phyloP scores from a whole-genome alignment of 768 basidiomycete species.

The Termitomyces sp. region DNA sequence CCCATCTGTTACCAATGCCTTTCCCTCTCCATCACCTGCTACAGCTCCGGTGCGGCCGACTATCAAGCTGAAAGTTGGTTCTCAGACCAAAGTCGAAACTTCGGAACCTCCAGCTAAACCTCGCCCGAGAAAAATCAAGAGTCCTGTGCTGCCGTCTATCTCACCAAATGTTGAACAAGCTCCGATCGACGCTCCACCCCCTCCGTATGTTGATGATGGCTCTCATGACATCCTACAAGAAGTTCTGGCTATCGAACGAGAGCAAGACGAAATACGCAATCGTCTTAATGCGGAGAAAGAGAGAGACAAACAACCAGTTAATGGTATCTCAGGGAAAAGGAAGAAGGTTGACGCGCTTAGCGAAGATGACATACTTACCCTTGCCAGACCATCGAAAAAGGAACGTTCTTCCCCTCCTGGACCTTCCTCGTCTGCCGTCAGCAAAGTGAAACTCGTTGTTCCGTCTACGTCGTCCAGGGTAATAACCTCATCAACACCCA shows the following conservation, averaged over 20 bases:
- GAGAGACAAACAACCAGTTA: slow-evolving; percentile 29
- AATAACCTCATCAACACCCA: background rate
- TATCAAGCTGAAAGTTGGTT: slow-evolving; percentile 64
- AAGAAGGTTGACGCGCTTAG: slow-evolving; percentile 38
- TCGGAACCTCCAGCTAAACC: slow-evolving; percentile 31
- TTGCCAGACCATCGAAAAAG: slow-evolving; percentile 61
- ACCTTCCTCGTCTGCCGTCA: slow-evolving; percentile 21
- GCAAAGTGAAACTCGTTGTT: slow-evolving; percentile 17
- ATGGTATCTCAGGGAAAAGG: slow-evolving; percentile 46
- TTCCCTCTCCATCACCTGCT: slow-evolving; percentile 21
- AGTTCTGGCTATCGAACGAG: slow-evolving; percentile 73
- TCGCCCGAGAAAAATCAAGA: slow-evolving; percentile 37
- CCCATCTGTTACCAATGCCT: slow-evolving; percentile 34
- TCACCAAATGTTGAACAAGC: slow-evolving; percentile 23
- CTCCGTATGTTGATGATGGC: slow-evolving; percentile 74
- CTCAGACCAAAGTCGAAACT: slow-evolving; percentile 25
- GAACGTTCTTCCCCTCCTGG: slow-evolving; percentile 38
- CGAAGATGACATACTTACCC: slow-evolving; percentile 60
- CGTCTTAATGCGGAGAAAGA: slow-evolving; percentile 34
- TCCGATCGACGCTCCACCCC: slow-evolving; percentile 53
- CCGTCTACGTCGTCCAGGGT: slow-evolving; percentile 16
- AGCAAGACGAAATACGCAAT: slow-evolving; percentile 51
- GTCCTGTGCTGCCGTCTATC: slow-evolving; percentile 23
- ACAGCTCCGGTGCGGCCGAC: slow-evolving; percentile 37
- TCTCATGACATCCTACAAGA: slow-evolving; percentile 77